Base-by-base conservation (phyloP, 1,284 basidiomycete genomes). In the Vanrija humicola region DNA sequence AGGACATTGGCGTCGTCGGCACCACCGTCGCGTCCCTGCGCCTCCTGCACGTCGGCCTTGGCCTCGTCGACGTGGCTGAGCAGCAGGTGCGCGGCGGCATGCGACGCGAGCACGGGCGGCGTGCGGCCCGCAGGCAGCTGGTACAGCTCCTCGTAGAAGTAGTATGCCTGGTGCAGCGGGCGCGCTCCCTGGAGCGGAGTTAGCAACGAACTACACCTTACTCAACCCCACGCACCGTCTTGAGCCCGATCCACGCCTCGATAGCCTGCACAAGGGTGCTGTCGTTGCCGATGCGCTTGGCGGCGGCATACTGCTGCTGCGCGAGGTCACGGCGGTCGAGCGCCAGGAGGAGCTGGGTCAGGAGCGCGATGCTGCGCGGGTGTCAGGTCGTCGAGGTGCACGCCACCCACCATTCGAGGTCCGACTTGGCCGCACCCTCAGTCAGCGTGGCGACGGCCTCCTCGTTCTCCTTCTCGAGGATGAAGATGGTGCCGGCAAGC, bases 61-160 rank as follows among this genome's bases (percentile, higher is more conserved):
- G 91, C 91, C 61, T 88, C 90, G 21, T 83, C 80, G 49, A 89
- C 79, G 70, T 95, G 88, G 39, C 88, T 88, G 21, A 88, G 82
- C 34, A 93, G 78, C 29, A 92, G 83, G 61, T 93, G 87, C 16
- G 88, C 86, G 21, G 93, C 84, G 2, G 89, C 90, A 60, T 92
- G 87, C 6, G 89, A 85, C 12, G 88, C 87, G 29, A 95, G 81
- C 16, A 94, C 72, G 78, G 65, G 86, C 80, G 43, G 86, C 48
- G 66, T 80, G 81, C 19, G 88, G 80, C 59, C 93, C 69, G 88
- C 87, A 2, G 92, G 92, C 63, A 91, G 87, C 38, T 86, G 88
- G 48, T 93, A 82, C 68, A 95, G 89, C 72, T 97, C 93, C 46
- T 90, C 90, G 77, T 90, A 96, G 77, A 92, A 93, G 55, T 92